Evolutionary conservation across 179 eudicot genomes (phyloP).

Genomic region (Silene vulgaris): DNA sequence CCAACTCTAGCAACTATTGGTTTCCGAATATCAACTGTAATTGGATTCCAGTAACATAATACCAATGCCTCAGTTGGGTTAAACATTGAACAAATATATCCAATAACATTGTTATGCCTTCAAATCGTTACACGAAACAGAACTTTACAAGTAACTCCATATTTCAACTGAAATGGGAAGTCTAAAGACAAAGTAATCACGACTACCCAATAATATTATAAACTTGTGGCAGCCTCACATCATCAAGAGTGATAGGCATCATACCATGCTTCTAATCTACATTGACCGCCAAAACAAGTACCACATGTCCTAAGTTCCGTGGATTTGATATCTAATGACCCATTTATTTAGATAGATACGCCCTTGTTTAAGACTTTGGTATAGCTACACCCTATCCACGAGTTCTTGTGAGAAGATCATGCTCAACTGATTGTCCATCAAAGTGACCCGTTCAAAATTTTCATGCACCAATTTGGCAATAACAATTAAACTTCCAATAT

Average conservation of each 20-base stretch:
- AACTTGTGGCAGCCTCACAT: background rate
- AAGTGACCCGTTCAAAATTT: no score
- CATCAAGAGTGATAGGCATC: slow-evolving; percentile 5
- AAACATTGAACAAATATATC: background rate
- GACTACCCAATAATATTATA: background rate
- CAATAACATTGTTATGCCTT: background rate
- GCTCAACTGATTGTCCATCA: no score
- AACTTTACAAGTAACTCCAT: no score
- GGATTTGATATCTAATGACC: no score
- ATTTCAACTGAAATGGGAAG: no score
- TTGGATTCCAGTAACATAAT: background rate
- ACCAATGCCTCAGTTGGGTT: background rate
- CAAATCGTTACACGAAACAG: no score
- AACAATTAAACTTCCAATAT: background rate
- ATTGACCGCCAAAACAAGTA: background rate
- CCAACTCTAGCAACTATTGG: no score
- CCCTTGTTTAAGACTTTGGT: no score
- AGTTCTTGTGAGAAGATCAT: no score
- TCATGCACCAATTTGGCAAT: background rate
- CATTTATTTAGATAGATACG: no score
- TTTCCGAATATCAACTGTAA: no score
- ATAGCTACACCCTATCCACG: no score
- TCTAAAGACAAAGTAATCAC: background rate
- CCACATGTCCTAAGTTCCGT: background rate
- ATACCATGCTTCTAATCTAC: background rate